Conservation (phyloP, 345 rosid species). For the Rubroshorea leprosula region DNA sequence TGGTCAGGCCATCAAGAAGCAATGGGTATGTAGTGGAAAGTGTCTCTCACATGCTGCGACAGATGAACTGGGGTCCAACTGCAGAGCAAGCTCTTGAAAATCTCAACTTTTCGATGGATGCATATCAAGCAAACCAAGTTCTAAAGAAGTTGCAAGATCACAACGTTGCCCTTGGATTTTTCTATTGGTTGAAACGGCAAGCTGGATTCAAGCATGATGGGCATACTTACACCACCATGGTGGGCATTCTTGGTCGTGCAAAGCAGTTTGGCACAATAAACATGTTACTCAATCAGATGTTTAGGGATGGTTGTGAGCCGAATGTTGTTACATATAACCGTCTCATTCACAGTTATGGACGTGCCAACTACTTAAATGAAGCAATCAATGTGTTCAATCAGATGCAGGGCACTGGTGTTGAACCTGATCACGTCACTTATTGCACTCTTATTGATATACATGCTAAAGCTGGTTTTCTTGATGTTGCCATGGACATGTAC, state of each 20-base stretch:
- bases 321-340: constrained; percentile 89
- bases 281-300: constrained; percentile 76
- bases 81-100: constrained; percentile 66
- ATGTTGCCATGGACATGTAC: constrained; percentile 83
- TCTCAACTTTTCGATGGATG: constrained; percentile 44
- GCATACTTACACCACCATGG: constrained; percentile 93
- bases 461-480: constrained; percentile 92
- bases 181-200: constrained; percentile 69
- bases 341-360: constrained; percentile 87
- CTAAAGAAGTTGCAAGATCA: constrained; percentile 77
- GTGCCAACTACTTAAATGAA: constrained; percentile 77
- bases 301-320: constrained; percentile 71
- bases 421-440: constrained; percentile 90
- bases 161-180: constrained; percentile 70
- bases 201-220: constrained; percentile 80
- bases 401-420: constrained; percentile 73
- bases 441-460: constrained; percentile 88
- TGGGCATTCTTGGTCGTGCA: constrained; percentile 86
- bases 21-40: constrained; percentile 43
- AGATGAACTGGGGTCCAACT: constrained; percentile 66
- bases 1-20: constrained; percentile 37
- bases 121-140: constrained; percentile 91
- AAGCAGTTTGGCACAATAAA: constrained; percentile 65
- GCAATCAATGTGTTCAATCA: constrained; percentile 67
- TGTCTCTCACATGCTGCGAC: constrained; percentile 44